Percentiles rank a stretch among this genome's conserved stretches.
These are phyloP conservation scores for Cytidiella melzeri DNA, from an alignment of 768 basidiomycete species.

Conservation along the genomic window DNA sequence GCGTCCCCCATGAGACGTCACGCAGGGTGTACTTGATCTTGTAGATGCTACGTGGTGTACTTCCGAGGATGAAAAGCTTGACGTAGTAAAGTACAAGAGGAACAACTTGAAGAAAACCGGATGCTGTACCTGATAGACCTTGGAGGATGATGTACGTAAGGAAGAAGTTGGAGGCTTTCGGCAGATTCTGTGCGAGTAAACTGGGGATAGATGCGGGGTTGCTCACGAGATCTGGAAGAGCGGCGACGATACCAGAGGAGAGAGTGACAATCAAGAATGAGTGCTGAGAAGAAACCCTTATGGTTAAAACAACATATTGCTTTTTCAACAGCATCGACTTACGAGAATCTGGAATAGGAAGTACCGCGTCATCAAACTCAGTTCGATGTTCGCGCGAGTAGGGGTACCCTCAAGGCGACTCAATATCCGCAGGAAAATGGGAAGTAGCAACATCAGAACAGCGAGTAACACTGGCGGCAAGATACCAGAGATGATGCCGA, in stretches of 20 bases:
- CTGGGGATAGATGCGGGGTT: slow-evolving; percentile 66
- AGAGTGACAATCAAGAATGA: slow-evolving; percentile 91
- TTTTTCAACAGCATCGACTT: slow-evolving; percentile 22
- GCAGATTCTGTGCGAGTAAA: slow-evolving; percentile 73
- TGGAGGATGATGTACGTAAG: slow-evolving; percentile 81
- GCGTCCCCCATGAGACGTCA: slow-evolving; percentile 69
- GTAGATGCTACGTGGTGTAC: slow-evolving; percentile 82
- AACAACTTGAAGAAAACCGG: slow-evolving; percentile 76
- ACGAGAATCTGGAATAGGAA: slow-evolving; percentile 92
- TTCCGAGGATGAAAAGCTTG: slow-evolving; percentile 81
- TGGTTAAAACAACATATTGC: neutral
- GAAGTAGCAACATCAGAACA: slow-evolving; percentile 85
- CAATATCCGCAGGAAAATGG: slow-evolving; percentile 75
- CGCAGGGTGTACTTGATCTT: slow-evolving; percentile 72
- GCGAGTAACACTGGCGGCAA: slow-evolving; percentile 84
- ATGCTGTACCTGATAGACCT: slow-evolving; percentile 72
- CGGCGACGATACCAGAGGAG: slow-evolving; percentile 73
- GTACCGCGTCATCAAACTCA: slow-evolving; percentile 87
- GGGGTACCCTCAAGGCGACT: slow-evolving; percentile 89
- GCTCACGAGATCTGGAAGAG: slow-evolving; percentile 55
- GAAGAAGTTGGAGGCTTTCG: slow-evolving; percentile 86
- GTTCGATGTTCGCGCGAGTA: slow-evolving; percentile 73
- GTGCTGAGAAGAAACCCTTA: slow-evolving; percentile 45
- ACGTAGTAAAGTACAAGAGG: slow-evolving; percentile 82
- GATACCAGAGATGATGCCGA: slow-evolving; percentile 87